Evolutionary conservation across 1,284 basidiomycete genomes (phyloP).

Genomic region (Ceratobasidium sp.): DNA sequence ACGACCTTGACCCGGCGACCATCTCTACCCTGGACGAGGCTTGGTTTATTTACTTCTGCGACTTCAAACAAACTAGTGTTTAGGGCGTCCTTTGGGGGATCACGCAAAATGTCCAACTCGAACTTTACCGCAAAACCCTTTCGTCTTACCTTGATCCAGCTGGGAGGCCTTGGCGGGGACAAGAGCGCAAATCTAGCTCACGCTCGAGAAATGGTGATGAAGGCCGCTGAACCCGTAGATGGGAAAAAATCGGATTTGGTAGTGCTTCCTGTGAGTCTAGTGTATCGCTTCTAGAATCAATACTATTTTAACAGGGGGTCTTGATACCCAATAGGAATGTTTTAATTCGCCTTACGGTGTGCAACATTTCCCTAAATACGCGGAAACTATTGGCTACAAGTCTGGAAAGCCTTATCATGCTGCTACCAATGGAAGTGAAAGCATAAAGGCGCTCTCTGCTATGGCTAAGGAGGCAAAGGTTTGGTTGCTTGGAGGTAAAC

Average conservation of each 20-base stretch:
- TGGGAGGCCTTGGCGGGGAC: conserved; percentile 75
- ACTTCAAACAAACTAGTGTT: not conserved
- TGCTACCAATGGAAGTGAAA: conserved; percentile 75
- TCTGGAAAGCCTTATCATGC: conserved; percentile 71
- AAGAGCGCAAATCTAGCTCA: conserved; percentile 83
- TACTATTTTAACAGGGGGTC: not conserved
- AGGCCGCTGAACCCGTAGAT: conserved; percentile 68
- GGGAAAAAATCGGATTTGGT: conserved; percentile 81
- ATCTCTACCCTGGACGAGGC: conserved; percentile 4
- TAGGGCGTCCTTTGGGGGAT: not conserved
- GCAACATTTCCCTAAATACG: conserved; percentile 84
- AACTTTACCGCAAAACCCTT: conserved; percentile 69
- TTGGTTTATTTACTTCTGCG: not conserved
- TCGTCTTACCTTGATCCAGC: conserved; percentile 87
- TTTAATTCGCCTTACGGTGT: conserved; percentile 98
- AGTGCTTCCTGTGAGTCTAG: conserved; percentile 82
- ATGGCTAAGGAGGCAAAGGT: conserved; percentile 84
- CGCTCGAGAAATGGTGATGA: conserved; percentile 81
- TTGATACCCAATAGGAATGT: conserved; percentile 75
- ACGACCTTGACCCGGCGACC: conserved; percentile 32
- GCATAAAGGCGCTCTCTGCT: conserved; percentile 83
- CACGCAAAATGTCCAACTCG: conserved; percentile 42
- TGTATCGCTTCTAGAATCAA: not conserved
- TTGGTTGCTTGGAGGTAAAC: conserved; percentile 90
- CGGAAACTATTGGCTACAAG: conserved; percentile 79